A percentile compares a stretch with the other conserved stretches of the same genome.
Evolutionary conservation across 2,329 filamentous ascomycete species (phyloP).

Genomic region (Fusarium oxysporum): DNA sequence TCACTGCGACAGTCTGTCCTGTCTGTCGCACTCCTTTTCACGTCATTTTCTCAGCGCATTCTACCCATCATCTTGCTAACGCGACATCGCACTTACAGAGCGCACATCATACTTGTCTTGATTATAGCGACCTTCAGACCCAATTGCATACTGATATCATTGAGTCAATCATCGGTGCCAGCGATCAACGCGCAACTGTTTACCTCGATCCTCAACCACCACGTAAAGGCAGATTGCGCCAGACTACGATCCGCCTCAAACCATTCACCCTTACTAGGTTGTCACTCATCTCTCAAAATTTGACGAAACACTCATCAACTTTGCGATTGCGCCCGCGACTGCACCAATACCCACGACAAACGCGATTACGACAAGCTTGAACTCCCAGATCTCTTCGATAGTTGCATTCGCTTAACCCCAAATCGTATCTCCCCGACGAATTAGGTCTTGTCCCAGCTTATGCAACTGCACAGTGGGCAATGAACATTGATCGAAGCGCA

Average conservation of each 20-base stretch:
- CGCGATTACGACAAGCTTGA: constrained; percentile 31
- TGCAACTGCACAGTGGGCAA: constrained; percentile 47
- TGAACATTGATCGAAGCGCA: constrained; percentile 39
- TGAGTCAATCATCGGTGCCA: background rate
- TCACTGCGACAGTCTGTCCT: constrained; percentile 38
- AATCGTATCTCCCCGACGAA: constrained; percentile 29
- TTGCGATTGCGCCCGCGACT: constrained; percentile 11
- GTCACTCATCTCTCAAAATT: background rate
- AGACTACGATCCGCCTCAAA: background rate
- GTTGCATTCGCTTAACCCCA: constrained; percentile 37
- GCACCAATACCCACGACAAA: constrained; percentile 31
- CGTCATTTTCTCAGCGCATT: constrained; percentile 33
- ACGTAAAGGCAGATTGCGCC: background rate
- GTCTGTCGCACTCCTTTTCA: constrained; percentile 35
- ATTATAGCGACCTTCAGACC: background rate
- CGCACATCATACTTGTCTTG: background rate
- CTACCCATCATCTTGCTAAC: constrained; percentile 20
- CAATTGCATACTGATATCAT: constrained; percentile 9
- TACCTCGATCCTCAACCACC: background rate
- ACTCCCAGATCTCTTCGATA: constrained; percentile 35
- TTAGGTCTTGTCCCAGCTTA: constrained; percentile 41
- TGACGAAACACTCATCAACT: background rate
- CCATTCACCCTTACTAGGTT: background rate
- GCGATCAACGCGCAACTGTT: constrained; percentile 12
- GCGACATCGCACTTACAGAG: constrained; percentile 21